phyloP scores from a whole-genome alignment of 108 stramenopile genomes.

The Fistulifera pelliculosa region DNA sequence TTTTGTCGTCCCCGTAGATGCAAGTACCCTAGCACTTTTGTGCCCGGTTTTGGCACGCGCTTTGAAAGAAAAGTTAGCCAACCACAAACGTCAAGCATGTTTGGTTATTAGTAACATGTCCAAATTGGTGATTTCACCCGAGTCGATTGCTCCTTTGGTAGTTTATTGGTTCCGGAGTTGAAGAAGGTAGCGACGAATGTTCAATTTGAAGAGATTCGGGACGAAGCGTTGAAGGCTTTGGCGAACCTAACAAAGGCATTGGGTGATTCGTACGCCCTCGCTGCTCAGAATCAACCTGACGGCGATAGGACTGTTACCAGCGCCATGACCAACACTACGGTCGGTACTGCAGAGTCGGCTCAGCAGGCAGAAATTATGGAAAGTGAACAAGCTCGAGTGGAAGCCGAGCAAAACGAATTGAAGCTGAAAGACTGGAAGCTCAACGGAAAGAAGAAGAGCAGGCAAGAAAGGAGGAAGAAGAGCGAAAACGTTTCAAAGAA shows the following conservation, averaged over 20 bases:
- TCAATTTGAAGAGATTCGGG: constrained; percentile 95
- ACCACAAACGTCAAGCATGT: constrained; percentile 86
- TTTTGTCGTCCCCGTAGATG: constrained; percentile 93
- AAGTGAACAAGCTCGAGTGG: constrained; percentile 50
- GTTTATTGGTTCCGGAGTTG: constrained; percentile 89
- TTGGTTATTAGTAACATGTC: constrained; percentile 97
- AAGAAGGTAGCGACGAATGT: constrained; percentile 90
- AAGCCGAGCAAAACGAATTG: constrained; percentile 59
- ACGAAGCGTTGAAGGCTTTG: constrained; percentile 80
- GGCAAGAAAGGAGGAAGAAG: constrained; percentile 62
- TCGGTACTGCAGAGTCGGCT: constrained; percentile 14
- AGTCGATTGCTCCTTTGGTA: constrained; percentile 90
- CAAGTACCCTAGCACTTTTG: constrained; percentile 88
- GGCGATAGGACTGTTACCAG: constrained; percentile 3
- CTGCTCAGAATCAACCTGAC: constrained; percentile 10
- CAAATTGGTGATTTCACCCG: constrained; percentile 87
- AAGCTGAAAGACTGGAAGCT: constrained; percentile 54
- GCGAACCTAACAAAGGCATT: constrained; percentile 72
- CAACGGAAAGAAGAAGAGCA: constrained; percentile 55
- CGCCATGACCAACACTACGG: no score
- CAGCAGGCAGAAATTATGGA: constrained; percentile 40
- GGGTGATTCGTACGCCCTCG: constrained; percentile 60
- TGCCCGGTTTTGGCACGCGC: constrained; percentile 92
- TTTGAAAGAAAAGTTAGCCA: constrained; percentile 86
- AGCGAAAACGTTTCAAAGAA: constrained; percentile 69